phyloP scores from a whole-genome alignment of 108 stramenopile species.

The Fistulifera solaris region DNA sequence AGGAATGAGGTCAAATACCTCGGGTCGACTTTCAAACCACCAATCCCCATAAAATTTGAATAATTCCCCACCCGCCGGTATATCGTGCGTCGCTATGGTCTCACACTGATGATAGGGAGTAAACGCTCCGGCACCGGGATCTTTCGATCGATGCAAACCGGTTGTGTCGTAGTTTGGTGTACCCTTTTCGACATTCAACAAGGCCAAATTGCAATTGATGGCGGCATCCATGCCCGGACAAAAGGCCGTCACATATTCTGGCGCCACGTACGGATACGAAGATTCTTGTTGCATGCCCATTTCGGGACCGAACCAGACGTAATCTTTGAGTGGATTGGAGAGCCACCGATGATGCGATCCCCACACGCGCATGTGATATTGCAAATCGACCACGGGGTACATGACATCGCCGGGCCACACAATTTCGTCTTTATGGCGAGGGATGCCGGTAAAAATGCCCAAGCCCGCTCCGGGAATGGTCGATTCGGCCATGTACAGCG shows the following conservation, averaged over 20 bases:
- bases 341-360: constrained; percentile 1
- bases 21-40: constrained; percentile 19
- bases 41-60: constrained; percentile 44
- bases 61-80: constrained; percentile 41
- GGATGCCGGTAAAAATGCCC: constrained; percentile 23
- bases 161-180: constrained; percentile 4
- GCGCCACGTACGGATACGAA: constrained; percentile 5
- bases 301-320: constrained; percentile 33
- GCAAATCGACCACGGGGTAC: not conserved
- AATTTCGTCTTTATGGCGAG: constrained; percentile 1
- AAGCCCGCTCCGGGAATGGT: constrained; percentile 34
- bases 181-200: constrained; percentile 18
- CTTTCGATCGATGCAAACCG: constrained; percentile 10
- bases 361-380: too few species aligned
- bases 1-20: constrained; percentile 2
- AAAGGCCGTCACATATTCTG: constrained; percentile 5
- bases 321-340: constrained; percentile 26
- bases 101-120: constrained; percentile 33
- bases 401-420: not conserved
- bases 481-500: constrained; percentile 24
- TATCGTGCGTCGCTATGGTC: constrained; percentile 13
- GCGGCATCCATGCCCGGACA: constrained; percentile 20
- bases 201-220: constrained; percentile 20
- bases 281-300: constrained; percentile 24
- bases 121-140: constrained; percentile 47